Percentiles rank a stretch among this genome's conserved stretches.
phyloP scores from a whole-genome alignment of 345 rosid species.

The Bretschneidera sinensis region DNA sequence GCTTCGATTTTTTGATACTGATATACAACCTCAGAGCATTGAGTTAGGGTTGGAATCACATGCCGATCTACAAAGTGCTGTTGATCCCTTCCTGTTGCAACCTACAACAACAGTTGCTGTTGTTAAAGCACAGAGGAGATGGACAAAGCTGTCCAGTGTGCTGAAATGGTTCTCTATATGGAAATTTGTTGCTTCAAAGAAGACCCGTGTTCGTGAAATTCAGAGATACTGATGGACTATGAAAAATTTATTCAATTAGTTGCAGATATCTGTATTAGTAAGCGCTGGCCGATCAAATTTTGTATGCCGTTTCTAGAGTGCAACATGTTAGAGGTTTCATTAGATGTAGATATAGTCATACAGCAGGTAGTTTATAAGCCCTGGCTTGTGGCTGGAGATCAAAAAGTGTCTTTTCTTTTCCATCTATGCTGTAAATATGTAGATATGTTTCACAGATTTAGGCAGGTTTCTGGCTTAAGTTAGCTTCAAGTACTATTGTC shows the following conservation, averaged over 20 bases:
- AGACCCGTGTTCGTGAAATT: constrained; percentile 22
- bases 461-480: constrained; percentile 14
- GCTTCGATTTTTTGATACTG: constrained; percentile 48
- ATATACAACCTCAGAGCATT: constrained; percentile 36
- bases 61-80: constrained; percentile 59
- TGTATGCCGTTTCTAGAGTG: constrained; percentile 20
- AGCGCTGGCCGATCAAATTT: constrained; percentile 18
- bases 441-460: constrained; percentile 8
- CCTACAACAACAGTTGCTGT: constrained; percentile 29
- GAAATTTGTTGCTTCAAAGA: constrained; percentile 44
- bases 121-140: constrained; percentile 70
- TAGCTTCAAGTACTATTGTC: constrained; percentile 5
- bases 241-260: neutral
- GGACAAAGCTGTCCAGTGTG: constrained; percentile 82
- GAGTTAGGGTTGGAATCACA: constrained; percentile 49
- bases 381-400: constrained; percentile 10
- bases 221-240: constrained; percentile 25
- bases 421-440: constrained; percentile 14
- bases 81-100: constrained; percentile 48
- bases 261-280: neutral
- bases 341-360: constrained; percentile 10
- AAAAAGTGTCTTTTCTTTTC: neutral
- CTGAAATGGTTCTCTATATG: constrained; percentile 71
- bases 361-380: constrained; percentile 15
- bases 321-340: constrained; percentile 11